Percentiles rank a stretch among this genome's conserved stretches.
Conservation (phyloP, 202 grass and related monocot species). For the Brachypodium distachyon region DNA sequence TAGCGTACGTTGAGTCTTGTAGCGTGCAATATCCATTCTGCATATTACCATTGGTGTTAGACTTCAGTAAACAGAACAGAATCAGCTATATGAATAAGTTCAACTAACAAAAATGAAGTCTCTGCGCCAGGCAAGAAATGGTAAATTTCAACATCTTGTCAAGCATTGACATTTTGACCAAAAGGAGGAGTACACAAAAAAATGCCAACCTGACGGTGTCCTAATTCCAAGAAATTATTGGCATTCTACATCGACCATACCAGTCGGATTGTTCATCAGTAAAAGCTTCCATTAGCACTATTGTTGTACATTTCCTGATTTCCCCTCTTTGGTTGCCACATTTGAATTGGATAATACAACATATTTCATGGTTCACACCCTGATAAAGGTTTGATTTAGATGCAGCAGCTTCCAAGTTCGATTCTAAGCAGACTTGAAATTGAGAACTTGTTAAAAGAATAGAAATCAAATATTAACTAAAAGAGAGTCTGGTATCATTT, state of each 20-base stretch:
- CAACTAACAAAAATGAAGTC: background rate
- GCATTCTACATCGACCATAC: background rate
- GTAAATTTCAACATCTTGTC: background rate
- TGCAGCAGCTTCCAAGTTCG: background rate
- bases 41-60: constrained; percentile 31
- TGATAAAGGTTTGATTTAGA: background rate
- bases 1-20: constrained; percentile 53
- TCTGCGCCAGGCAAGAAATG: background rate
- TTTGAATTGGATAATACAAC: background rate
- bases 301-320: background rate
- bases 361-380: background rate
- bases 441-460: background rate
- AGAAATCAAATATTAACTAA: background rate
- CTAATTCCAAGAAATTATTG: background rate
- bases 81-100: background rate
- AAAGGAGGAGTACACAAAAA: background rate
- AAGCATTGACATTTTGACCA: background rate
- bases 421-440: background rate
- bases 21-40: constrained; percentile 93
- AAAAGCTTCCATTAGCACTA: background rate
- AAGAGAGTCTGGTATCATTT: background rate
- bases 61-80: constrained; percentile 11
- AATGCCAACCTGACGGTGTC: background rate
- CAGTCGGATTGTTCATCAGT: background rate
- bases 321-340: background rate